Evolutionary conservation across 306 rosid genomes (phyloP).

Genomic region (Begonia loranthoides): DNA sequence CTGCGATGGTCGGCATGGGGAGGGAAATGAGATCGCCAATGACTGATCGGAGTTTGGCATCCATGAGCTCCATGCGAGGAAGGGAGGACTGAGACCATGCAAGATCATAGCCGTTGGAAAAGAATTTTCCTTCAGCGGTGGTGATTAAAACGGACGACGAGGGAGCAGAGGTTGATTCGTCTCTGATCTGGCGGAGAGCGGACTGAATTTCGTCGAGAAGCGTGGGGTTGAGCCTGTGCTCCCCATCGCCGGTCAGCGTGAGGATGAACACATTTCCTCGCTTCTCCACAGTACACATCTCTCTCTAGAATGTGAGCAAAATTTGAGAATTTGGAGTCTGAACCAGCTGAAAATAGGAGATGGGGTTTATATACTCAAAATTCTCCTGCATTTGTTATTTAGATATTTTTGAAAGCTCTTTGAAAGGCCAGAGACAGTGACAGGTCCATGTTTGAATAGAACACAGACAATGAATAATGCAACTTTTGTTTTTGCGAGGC

Average conservation of each 20-base stretch:
- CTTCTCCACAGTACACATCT: constrained; percentile 63
- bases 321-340: too few species aligned
- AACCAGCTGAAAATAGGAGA: too few species aligned
- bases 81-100: constrained; percentile 25
- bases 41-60: constrained; percentile 27
- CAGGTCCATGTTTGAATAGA: too few species aligned
- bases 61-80: constrained; percentile 15
- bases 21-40: constrained; percentile 43
- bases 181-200: constrained; percentile 38
- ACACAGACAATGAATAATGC: too few species aligned
- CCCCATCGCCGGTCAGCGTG: constrained; percentile 46
- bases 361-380: too few species aligned
- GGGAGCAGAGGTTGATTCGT: constrained; percentile 19
- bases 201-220: constrained; percentile 41
- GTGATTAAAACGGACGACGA: constrained; percentile 56
- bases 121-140: constrained; percentile 76
- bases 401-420: too few species aligned
- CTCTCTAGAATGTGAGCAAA: background rate
- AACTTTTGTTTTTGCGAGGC: too few species aligned
- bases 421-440: too few species aligned
- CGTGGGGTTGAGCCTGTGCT: constrained; percentile 64
- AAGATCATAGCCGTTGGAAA: constrained; percentile 78
- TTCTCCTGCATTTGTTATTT: too few species aligned
- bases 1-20: constrained; percentile 71
- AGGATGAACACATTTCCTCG: constrained; percentile 50